Evolutionary conservation across 2,329 filamentous ascomycete species (phyloP), one percentile per base, ranked within the genome.

Genomic region (Microcyclospora tardicrescens): DNA sequence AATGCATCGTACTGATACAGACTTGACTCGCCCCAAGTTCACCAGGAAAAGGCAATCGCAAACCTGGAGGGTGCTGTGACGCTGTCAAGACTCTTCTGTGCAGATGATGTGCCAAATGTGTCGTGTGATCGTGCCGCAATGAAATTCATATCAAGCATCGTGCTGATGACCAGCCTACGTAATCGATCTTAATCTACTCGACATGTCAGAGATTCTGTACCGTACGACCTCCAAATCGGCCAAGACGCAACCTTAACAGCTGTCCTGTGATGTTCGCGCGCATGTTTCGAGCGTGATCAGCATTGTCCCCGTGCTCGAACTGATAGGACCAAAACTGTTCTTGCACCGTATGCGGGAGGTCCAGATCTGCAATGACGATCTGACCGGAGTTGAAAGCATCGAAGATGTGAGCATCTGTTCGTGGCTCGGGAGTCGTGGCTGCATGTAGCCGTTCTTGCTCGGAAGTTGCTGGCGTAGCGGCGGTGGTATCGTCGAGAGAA

Each of bases 371-470:
- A 40, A 69, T 54, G 10, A 67, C 54, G 40, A 63, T 63, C 44
- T 68, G 64, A 10, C 66, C 66, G 6, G 64, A 66, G 41, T 61
- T 60, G 45, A 69, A 64, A 24, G 61, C 50, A 40, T 69, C 65
- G 38, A 67, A 60, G 27, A 61, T 57, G 36, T 57, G 47, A 3
- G 51, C 50, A 39, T 61, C 56, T 16, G 52, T 50, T 16, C 44
- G 48, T 6, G 50, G 49, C 12, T 42, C 19, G 35, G 43, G 15
- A 35, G 43, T 16, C 36, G 43, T 35, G 44, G 43, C 27, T 42
- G 39, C 19, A 34, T 49, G 40, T 8, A 51, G 35, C 16, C 43
- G 34, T 19, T 51, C 47, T 19, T 42, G 34, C 29, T 51, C 48
- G 1, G 43, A 34, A 28, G 43, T 37, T 2, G 32, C 31, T 33